Evolutionary conservation across 2,329 filamentous ascomycete species (phyloP), one percentile per base, ranked within the genome.

Genomic region (Xylariaceae sp.): DNA sequence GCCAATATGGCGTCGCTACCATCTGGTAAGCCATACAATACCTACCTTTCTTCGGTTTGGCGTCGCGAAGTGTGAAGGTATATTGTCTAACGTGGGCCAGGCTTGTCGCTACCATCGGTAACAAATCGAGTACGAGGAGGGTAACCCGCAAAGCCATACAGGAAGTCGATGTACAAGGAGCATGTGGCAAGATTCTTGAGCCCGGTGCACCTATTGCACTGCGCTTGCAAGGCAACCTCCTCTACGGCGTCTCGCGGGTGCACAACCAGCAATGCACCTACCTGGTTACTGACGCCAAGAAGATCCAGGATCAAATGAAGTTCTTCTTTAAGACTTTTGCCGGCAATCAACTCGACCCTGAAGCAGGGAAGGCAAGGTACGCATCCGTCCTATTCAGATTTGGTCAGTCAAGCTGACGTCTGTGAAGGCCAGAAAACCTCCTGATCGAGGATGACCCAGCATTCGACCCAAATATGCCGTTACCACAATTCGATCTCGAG

Each of bases 1-100:
- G 87, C 70, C 89, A 95, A 72, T 90, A 97, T 83, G 95, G 95
- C 53, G 90, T 99, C 55, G 90, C 94, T 12, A 99, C 94, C 2
- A 88, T 99, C 58, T 99, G 95, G 94, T 96, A 80, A 69, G 84
- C 53, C 19, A 11, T 39, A 11, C 4, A 7, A 12, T 2, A 28
- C 5, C 24, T 44, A 8, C 14, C 26, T 31, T 26, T 4, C 17
- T 14, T 19, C 31, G n/a, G 33, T 29, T 21, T 16, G 11, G 17
- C 12, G 16, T 31, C 12, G 23, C 12, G 17, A 8, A 16, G 4
- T 2, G 19, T 6, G 12, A 31, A n/a, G 14, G 17, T 6, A 6
- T 17, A 26, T 33, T 37, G 36, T 14, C 36, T 28, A 21, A 58
- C 28, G 21, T 8, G 16, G 21, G 9, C 36, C 61, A 97, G 94